Evolutionary conservation across 352 stramenopile species (phyloP), one percentile per base, ranked within the genome.

Genomic region (Pythium sp.): DNA sequence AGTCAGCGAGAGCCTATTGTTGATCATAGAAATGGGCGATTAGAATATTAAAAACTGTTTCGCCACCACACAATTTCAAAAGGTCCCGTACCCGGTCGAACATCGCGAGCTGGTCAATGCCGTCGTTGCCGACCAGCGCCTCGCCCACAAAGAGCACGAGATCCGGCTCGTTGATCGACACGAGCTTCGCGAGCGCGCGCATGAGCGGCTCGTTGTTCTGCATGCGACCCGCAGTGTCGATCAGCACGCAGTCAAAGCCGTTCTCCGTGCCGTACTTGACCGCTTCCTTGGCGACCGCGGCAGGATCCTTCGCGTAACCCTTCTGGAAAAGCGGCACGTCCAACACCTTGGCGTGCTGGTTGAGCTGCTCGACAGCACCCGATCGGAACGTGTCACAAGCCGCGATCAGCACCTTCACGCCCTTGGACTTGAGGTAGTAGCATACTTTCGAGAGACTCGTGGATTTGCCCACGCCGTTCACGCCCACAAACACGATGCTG

Each of bases 171-270:
- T 99, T 99, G 69, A 98, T 96, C 8, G 86, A 95, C 32, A 99
- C 93, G 14, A 99, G 83, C 76, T 99, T 99, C 41, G 96, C 94
- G 20, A 99, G 80, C 12, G 96, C 97, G 60, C 97, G 95, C 98
- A 99, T 99, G 38, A 99, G 83, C 53, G 96, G 96, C 67, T 99
- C 93, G 77, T 99, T 99, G 81, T 99, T 99, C 82, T 99, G 98
- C 97, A 99, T 99, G 18, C 98, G 86, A 30, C 97, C 98, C 24
- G 98, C 97, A 20, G 98, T 99, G 81, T 99, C 98, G 30, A 99
- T 98, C 24, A 99, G 82, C 49, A 99, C 97, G 34, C 98, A 98
- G 79, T 99, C 97, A 76, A 96, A 98, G 18, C 87, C 89, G 55
- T 98, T 93, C 41, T 98, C 81, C 18, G 83, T 91, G 30, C 94